Conservation (phyloP, 106 monocot species). For the Gastrodia elata region DNA sequence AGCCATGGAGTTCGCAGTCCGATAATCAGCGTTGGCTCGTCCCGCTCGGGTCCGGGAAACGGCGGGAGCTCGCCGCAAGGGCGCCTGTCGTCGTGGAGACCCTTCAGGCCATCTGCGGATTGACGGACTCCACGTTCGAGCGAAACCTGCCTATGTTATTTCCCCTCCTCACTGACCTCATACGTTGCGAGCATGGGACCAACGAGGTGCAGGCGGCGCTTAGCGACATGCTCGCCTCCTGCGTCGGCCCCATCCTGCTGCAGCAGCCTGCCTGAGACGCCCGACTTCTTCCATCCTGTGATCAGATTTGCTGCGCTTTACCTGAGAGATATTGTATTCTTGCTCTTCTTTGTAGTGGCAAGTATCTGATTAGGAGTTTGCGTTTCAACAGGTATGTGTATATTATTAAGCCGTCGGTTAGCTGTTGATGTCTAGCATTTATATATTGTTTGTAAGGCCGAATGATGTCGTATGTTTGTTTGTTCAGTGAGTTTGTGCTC, state of each 20-base stretch:
- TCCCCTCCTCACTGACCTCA: conserved; percentile 58
- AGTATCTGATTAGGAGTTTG: not conserved
- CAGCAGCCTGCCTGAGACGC: too few relatives aligned
- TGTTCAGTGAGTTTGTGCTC: too few relatives aligned
- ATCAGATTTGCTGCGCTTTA: too few relatives aligned
- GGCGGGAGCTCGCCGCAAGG: conserved; percentile 71
- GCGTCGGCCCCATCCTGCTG: conserved; percentile 67
- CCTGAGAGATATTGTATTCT: too few relatives aligned
- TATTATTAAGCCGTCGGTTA: not conserved
- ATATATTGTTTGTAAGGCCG: too few relatives aligned
- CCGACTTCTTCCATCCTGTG: conserved; percentile 64
- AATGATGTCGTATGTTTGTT: too few relatives aligned
- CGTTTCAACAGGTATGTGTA: not conserved
- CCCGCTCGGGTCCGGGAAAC: conserved; percentile 60
- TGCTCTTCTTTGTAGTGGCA: not conserved
- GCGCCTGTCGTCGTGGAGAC: conserved; percentile 75
- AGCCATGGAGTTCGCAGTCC: conserved; percentile 22
- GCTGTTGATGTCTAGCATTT: not conserved
- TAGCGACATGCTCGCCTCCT: conserved; percentile 55
- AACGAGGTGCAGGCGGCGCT: conserved; percentile 70
- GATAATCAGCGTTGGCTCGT: conserved; percentile 32
- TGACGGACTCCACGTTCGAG: conserved; percentile 44
- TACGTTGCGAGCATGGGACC: conserved; percentile 85
- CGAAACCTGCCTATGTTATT: conserved; percentile 56
- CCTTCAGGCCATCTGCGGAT: conserved; percentile 57